phyloP scores from a whole-genome alignment of 371 early-diverging fungal genomes.

The Sporodiniella umbellata region DNA sequence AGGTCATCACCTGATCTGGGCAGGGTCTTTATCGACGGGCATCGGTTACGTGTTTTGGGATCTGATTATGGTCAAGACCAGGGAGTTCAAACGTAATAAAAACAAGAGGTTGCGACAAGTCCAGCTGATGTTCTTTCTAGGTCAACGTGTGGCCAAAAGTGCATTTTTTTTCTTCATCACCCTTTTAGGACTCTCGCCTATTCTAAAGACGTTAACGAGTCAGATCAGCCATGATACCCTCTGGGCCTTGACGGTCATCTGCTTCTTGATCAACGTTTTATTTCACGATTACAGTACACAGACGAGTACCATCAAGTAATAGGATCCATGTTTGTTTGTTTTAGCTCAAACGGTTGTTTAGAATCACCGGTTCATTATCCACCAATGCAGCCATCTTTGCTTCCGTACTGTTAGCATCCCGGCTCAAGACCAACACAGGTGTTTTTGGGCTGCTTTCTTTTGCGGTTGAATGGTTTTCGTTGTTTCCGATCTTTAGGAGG shows the following conservation, averaged over 20 bases:
- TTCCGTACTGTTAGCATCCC: conserved; percentile 90
- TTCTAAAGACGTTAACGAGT: conserved; percentile 88
- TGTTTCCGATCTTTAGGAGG: conserved; percentile 88
- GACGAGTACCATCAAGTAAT: conserved; percentile 48
- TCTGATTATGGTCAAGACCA: conserved; percentile 46
- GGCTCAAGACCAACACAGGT: conserved; percentile 75
- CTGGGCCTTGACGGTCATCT: conserved; percentile 84
- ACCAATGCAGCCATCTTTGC: conserved; percentile 96
- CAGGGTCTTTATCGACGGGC: conserved; percentile 56
- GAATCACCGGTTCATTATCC: conserved; percentile 91
- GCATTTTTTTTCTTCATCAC: conserved; percentile 75
- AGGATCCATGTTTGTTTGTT: not conserved
- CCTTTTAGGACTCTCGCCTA: conserved; percentile 86
- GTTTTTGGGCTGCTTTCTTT: conserved; percentile 88
- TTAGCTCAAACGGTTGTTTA: conserved; percentile 6
- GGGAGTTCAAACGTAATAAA: conserved; percentile 54
- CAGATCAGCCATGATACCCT: conserved; percentile 92
- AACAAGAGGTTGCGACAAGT: too few relatives aligned
- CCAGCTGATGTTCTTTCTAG: too few relatives aligned
- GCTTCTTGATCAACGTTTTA: conserved; percentile 81
- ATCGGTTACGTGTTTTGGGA: conserved; percentile 71
- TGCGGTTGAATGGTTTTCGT: conserved; percentile 89
- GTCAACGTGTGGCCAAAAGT: conserved; percentile 65
- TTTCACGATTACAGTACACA: conserved; percentile 85
- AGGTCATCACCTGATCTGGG: conserved; percentile 56